Evolutionary conservation across 345 rosid genomes (phyloP).

Genomic region (Citrus sp.): DNA sequence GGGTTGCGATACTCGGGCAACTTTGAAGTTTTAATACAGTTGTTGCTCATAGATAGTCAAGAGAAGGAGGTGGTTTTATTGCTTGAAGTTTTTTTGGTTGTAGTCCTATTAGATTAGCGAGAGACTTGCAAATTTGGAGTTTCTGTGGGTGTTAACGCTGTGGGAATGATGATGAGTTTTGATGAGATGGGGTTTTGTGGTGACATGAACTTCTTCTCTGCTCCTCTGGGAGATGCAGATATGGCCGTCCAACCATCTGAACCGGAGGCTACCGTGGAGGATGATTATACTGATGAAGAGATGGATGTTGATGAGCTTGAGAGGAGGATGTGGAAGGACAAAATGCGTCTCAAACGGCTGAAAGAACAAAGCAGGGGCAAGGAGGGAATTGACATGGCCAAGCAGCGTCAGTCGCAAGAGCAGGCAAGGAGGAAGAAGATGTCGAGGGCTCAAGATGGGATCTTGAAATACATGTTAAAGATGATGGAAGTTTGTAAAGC

Average conservation of each 20-base stretch:
- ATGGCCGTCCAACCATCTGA: conserved; percentile 43
- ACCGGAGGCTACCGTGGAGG: conserved; percentile 44
- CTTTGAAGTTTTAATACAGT: not conserved
- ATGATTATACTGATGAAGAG: conserved; percentile 69
- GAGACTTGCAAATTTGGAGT: not conserved
- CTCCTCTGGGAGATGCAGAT: conserved; percentile 42
- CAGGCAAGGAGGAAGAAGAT: conserved; percentile 73
- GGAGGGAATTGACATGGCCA: conserved; percentile 49
- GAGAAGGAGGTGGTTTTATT: not conserved
- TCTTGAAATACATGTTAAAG: conserved; percentile 81
- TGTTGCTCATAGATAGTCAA: not conserved
- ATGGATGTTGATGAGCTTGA: conserved; percentile 76
- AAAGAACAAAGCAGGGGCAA: conserved; percentile 63
- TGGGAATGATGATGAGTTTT: conserved; percentile 46
- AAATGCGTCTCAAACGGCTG: conserved; percentile 59
- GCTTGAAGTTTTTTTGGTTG: not conserved
- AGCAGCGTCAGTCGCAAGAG: conserved; percentile 74
- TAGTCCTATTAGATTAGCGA: not conserved
- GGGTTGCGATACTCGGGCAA: not conserved
- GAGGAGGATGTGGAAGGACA: conserved; percentile 81
- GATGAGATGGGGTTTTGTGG: conserved; percentile 83
- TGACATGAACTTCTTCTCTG: conserved; percentile 66
- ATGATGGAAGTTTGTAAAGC: conserved; percentile 86
- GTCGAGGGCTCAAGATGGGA: conserved; percentile 82
- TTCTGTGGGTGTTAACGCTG: not conserved